Conservation (phyloP, 73 alveolate genomes). For the Paramecium sexaurelia region DNA sequence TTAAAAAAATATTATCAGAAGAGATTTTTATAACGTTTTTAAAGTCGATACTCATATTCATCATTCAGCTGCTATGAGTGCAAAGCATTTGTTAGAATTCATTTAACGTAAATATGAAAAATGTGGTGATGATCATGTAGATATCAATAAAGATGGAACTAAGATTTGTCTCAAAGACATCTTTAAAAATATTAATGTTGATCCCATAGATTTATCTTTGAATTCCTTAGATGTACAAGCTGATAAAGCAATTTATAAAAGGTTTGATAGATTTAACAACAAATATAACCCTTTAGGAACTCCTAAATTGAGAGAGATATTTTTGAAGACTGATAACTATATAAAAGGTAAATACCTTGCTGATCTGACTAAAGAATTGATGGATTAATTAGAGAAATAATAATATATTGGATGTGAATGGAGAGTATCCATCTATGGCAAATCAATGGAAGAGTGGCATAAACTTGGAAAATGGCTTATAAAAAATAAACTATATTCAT, state of each 20-base stretch:
- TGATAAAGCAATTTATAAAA: constrained; percentile 74
- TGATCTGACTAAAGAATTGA: constrained; percentile 75
- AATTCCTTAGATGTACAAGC: constrained; percentile 70
- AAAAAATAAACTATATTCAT: constrained; percentile 67
- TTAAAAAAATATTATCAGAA: constrained; percentile 39
- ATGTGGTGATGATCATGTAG: constrained; percentile 69
- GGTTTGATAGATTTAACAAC: constrained; percentile 83
- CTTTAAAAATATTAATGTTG: constrained; percentile 59
- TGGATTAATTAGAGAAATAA: constrained; percentile 69
- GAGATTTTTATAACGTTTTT: constrained; percentile 67
- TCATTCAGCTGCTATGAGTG: constrained; percentile 88
- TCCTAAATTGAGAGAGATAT: constrained; percentile 77
- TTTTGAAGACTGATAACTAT: constrained; percentile 80
- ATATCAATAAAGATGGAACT: constrained; percentile 52
- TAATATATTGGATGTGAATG: constrained; percentile 74
- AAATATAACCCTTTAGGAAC: constrained; percentile 85
- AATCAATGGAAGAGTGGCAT: constrained; percentile 79
- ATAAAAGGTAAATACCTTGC: constrained; percentile 82
- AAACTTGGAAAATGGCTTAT: constrained; percentile 77
- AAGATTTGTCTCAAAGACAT: constrained; percentile 66
- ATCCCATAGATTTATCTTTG: constrained; percentile 20
- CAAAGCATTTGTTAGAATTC: constrained; percentile 76
- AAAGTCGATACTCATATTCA: constrained; percentile 85
- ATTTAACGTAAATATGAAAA: constrained; percentile 71
- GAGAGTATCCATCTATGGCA: constrained; percentile 82